Evolutionary conservation across 2,329 filamentous ascomycete genomes (phyloP).

Genomic region (Chaetomium sp.): DNA sequence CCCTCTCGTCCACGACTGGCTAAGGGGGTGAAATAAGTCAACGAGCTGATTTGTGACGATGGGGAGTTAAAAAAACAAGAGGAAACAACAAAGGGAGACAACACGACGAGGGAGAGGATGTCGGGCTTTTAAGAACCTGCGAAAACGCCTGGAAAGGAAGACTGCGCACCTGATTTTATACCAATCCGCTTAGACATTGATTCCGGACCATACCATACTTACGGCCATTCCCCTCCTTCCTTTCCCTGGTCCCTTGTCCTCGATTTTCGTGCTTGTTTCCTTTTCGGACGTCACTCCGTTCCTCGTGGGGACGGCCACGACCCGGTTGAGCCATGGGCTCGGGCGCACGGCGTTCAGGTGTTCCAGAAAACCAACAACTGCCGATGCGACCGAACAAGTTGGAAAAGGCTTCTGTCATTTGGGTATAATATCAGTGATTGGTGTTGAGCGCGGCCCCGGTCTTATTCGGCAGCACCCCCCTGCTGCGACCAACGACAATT

Average conservation of each 20-base stretch:
- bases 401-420: constrained; percentile 20
- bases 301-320: constrained; percentile 1
- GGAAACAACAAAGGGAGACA: too few species aligned
- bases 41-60: too few species aligned
- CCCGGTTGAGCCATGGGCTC: constrained; percentile 11
- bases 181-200: too few species aligned
- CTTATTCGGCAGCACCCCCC: constrained; percentile 14
- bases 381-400: constrained; percentile 25
- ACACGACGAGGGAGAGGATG: too few species aligned
- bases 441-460: constrained; percentile 9
- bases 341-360: constrained; percentile 9
- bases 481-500: constrained; percentile 19
- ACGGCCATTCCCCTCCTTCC: neutral
- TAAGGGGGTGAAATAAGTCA: too few species aligned
- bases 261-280: neutral
- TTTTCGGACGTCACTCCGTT: too few species aligned
- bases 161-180: too few species aligned
- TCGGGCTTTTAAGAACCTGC: too few species aligned
- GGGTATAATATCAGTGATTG: constrained; percentile 24
- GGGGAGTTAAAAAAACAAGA: too few species aligned
- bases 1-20: too few species aligned
- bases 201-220: too few species aligned
- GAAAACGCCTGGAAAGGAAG: too few species aligned
- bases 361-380: constrained; percentile 18
- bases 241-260: neutral